These are phyloP conservation scores for Fusarium protoensiforme DNA, from an alignment of 2,329 filamentous ascomycete species.

Conservation along the genomic window DNA sequence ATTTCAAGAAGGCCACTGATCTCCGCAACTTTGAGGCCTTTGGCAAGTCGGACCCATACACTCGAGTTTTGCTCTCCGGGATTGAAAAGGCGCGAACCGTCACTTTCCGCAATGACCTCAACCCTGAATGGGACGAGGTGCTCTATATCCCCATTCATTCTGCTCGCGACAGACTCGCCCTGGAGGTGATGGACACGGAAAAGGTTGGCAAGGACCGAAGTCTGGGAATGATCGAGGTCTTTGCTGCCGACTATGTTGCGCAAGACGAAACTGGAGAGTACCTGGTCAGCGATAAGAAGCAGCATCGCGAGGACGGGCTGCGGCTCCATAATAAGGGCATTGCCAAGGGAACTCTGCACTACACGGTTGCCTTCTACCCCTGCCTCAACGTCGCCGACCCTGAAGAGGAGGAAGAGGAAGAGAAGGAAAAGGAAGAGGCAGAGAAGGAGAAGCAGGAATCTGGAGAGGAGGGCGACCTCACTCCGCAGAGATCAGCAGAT, in stretches of 20 bases:
- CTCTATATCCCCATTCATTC: constrained; percentile 94
- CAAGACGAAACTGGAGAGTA: constrained; percentile 87
- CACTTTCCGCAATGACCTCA: constrained; percentile 94
- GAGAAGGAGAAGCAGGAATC: constrained; percentile 30
- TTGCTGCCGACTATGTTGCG: constrained; percentile 80
- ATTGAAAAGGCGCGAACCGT: constrained; percentile 93
- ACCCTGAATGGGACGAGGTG: constrained; percentile 95
- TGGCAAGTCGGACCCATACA: constrained; percentile 97
- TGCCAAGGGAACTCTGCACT: constrained; percentile 83
- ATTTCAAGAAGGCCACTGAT: constrained; percentile 85
- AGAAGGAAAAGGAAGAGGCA: constrained; percentile 48
- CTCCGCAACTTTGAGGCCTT: constrained; percentile 94
- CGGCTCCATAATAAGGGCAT: constrained; percentile 78
- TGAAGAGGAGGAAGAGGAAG: constrained; percentile 79
- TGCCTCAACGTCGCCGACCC: constrained; percentile 89
- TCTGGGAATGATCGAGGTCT: constrained; percentile 82
- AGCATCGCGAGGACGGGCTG: constrained; percentile 73
- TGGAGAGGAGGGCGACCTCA: constrained; percentile 24
- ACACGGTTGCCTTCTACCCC: constrained; percentile 90
- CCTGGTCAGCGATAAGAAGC: constrained; percentile 80
- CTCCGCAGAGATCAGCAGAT: constrained; percentile 35
- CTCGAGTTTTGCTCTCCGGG: constrained; percentile 86
- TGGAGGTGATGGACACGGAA: constrained; percentile 98
- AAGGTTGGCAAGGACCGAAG: constrained; percentile 90
- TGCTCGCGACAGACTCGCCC: constrained; percentile 80